These are phyloP conservation scores for Umbilicus rupestris DNA, from an alignment of 164 flowering plant genomes.

Conservation along the genomic window DNA sequence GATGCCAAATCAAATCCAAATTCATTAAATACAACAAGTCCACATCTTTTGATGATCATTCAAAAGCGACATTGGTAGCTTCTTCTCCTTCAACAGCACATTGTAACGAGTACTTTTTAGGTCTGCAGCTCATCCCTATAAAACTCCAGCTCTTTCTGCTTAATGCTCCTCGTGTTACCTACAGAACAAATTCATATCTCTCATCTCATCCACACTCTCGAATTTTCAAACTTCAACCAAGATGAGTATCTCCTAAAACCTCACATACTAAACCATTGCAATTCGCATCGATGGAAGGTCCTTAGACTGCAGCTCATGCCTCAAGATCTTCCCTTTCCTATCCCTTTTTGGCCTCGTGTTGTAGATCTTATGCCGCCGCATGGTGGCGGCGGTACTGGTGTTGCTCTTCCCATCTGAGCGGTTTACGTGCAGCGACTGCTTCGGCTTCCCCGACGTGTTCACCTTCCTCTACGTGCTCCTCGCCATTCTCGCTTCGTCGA, in stretches of 20 bases:
- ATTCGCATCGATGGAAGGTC: conserved; percentile 73
- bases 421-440: conserved; percentile 79
- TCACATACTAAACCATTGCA: conserved; percentile 73
- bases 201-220: neutral
- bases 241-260: neutral
- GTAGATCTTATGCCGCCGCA: conserved; percentile 90
- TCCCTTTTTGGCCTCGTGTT: conserved; percentile 62
- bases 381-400: conserved; percentile 68
- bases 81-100: conserved; percentile 77
- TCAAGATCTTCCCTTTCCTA: conserved; percentile 47
- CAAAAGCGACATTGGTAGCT: conserved; percentile 76
- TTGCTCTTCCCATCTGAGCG: conserved; percentile 23
- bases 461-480: conserved; percentile 60
- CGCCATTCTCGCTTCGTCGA: conserved; percentile 26
- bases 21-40: neutral
- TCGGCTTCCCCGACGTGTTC: conserved; percentile 74
- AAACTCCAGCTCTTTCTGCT: conserved; percentile 76
- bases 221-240: neutral
- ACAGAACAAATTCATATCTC: conserved; percentile 5
- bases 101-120: conserved; percentile 63
- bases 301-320: conserved; percentile 61
- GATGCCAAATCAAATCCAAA: neutral
- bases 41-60: conserved; percentile 78
- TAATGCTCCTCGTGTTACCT: conserved; percentile 84
- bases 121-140: conserved; percentile 75